Percentiles rank a stretch among this genome's conserved stretches.
Evolutionary conservation across 202 grass and related monocot species (phyloP).

Genomic region (Zoysia matrella): DNA sequence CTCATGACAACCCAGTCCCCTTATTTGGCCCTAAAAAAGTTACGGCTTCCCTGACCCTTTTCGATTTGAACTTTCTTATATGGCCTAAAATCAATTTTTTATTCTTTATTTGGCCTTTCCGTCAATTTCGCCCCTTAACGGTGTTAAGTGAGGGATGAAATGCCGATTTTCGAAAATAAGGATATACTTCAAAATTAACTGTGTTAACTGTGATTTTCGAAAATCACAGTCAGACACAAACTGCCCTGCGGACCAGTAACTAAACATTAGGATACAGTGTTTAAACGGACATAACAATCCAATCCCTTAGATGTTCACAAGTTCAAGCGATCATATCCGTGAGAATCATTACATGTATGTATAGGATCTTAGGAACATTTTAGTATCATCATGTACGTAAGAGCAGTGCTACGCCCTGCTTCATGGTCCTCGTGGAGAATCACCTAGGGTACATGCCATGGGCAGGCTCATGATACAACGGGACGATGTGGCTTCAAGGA

Average conservation of each 20-base stretch:
- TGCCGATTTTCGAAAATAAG: too few relatives aligned
- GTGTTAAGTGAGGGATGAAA: too few relatives aligned
- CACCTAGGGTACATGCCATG: constrained; percentile 23
- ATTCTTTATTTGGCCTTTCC: too few relatives aligned
- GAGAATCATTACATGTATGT: constrained; percentile 69
- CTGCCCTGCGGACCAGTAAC: background rate
- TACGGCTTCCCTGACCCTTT: too few relatives aligned
- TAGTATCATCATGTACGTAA: constrained; percentile 50
- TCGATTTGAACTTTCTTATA: too few relatives aligned
- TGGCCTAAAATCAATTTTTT: too few relatives aligned
- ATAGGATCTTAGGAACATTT: background rate
- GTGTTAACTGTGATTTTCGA: background rate
- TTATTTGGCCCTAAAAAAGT: background rate
- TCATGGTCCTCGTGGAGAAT: constrained; percentile 6
- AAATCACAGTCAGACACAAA: background rate
- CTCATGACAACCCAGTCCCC: constrained; percentile 58
- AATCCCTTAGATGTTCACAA: constrained; percentile 63
- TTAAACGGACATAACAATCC: background rate
- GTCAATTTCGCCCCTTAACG: too few relatives aligned
- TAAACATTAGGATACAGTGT: background rate
- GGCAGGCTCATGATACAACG: constrained; percentile 69
- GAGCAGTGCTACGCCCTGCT: constrained; percentile 25
- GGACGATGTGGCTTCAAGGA: constrained; percentile 68
- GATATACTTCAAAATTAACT: too few relatives aligned
- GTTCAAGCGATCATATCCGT: constrained; percentile 50